phyloP scores from a whole-genome alignment of 2,329 filamentous ascomycete species.

The Tricladium varicosporioides region DNA sequence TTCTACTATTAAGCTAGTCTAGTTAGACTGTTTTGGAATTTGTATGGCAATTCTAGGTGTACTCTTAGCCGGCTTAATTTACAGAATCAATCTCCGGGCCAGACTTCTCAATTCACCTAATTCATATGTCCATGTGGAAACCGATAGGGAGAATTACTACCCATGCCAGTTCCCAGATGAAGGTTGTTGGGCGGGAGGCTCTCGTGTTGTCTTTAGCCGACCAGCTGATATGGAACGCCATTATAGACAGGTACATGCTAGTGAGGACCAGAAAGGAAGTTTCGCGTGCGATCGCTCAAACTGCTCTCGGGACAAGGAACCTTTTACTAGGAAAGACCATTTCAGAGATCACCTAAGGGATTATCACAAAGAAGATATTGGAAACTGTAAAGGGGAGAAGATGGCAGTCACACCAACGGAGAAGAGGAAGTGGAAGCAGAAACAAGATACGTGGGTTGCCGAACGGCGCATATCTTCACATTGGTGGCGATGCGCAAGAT shows the following conservation, averaged over 20 bases:
- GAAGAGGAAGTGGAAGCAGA: conserved; percentile 10
- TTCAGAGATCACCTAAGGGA: conserved; percentile 47
- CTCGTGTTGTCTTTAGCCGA: conserved; percentile 25
- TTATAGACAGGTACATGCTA: conserved; percentile 32
- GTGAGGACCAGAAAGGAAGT: conserved; percentile 16
- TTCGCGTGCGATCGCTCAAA: conserved; percentile 32
- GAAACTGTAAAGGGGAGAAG: conserved; percentile 19
- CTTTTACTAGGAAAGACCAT: conserved; percentile 48
- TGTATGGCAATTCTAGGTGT: no score
- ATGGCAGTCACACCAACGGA: conserved; percentile 1
- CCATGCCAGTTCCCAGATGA: conserved; percentile 23
- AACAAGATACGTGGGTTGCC: conserved; percentile 22
- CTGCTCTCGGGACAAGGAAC: conserved; percentile 33
- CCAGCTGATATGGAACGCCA: conserved; percentile 39
- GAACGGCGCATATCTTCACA: conserved; percentile 19
- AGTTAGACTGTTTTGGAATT: no score
- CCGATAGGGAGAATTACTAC: conserved; percentile 8
- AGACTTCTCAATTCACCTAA: no score
- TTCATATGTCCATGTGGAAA: no score
- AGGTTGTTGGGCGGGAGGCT: conserved; percentile 15
- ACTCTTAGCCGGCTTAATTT: no score
- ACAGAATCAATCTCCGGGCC: no score
- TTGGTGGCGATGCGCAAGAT: conserved; percentile 32
- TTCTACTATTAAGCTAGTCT: no score
- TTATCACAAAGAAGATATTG: conserved; percentile 43